Evolutionary conservation across 208 protist genomes (phyloP).

Genomic region (Acanthamoeba sp.): DNA sequence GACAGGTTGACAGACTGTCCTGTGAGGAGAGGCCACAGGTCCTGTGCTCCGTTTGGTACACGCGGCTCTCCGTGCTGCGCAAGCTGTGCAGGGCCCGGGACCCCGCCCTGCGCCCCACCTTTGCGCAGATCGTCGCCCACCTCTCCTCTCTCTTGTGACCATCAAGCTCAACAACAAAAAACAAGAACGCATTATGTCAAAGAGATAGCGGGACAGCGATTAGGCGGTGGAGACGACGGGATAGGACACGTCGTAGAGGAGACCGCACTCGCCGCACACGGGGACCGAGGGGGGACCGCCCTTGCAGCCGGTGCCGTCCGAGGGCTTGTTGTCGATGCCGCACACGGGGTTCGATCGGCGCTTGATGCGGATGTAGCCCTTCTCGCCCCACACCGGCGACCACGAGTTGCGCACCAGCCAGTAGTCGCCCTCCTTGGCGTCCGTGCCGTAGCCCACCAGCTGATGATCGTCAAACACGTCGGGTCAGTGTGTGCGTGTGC

Average conservation of each 20-base stretch:
- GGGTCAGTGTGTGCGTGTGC: too few relatives aligned
- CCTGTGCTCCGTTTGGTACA: too few relatives aligned
- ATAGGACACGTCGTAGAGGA: slow-evolving; percentile 90
- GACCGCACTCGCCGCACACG: slow-evolving; percentile 92
- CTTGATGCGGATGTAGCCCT: slow-evolving; percentile 86
- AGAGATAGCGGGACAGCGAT: neutral
- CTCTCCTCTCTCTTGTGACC: too few relatives aligned
- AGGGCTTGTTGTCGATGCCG: slow-evolving; percentile 39
- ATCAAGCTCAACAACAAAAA: too few relatives aligned
- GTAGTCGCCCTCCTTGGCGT: slow-evolving; percentile 80
- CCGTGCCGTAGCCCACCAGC: slow-evolving; percentile 87
- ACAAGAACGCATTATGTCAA: too few relatives aligned
- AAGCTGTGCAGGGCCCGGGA: too few relatives aligned
- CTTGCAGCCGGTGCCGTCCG: slow-evolving; percentile 89
- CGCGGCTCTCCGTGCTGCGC: too few relatives aligned
- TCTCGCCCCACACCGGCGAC: slow-evolving; percentile 85
- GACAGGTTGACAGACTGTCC: too few relatives aligned
- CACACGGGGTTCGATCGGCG: slow-evolving; percentile 57
- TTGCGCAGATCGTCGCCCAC: too few relatives aligned
- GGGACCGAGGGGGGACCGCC: slow-evolving; percentile 87
- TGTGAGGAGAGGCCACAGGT: too few relatives aligned
- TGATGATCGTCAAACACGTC: too few relatives aligned
- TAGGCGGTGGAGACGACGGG: slow-evolving; percentile 78
- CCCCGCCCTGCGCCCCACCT: too few relatives aligned
- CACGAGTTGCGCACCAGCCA: slow-evolving; percentile 88